Evolutionary conservation across 1,139 yeast genomes (phyloP), one percentile per base, ranked within the genome.

Genomic region (Zygoascus sp.): DNA sequence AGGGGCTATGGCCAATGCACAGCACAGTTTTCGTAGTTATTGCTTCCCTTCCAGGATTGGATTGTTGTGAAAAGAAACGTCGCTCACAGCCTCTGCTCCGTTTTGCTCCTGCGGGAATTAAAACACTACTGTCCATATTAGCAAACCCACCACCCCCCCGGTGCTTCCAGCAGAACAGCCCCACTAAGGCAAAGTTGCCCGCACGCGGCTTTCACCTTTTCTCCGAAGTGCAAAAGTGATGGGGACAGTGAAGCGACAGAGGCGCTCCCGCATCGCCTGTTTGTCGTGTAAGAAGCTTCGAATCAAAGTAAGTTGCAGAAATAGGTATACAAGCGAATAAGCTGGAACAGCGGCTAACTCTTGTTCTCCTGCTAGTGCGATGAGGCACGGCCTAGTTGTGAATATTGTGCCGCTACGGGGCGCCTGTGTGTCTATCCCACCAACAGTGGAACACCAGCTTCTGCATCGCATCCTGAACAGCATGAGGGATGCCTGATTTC

Each of bases 201-300:
- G 10, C 27, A 23, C 7, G 10, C 27, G 27, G 27, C 10, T 7
- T 23, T 10, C 7, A 23, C 27, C 10, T n/a, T 30, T 30, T 7
- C 34, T n/a, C 34, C 15, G 10, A n/a, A n/a, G n/a, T n/a, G n/a
- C n/a, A n/a, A n/a, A n/a, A n/a, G n/a, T 10, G 9, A 23, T 23
- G 27, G 27, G 7, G 27, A 23, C 27, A 23, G 10, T 10, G 10
- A 10, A 7, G 10, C 27, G 27, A 23, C 7, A 2, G n/a, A 13
- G 39, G 11, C 39, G 39, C 2, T 49, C 53, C 6, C 32, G 51
- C 13, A 34, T 32, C 13, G 53, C 51, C 3, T 50, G 53, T 36
- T 23, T 34, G n/a, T 49, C 52, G 15, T 51, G 54, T 38, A 49
- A 48, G 40, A 49, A 40, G 21, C 44, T 51, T 17, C 44, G 51